Base-by-base conservation (phyloP, 129 eudicot species). In the Kitagawia praeruptora region DNA sequence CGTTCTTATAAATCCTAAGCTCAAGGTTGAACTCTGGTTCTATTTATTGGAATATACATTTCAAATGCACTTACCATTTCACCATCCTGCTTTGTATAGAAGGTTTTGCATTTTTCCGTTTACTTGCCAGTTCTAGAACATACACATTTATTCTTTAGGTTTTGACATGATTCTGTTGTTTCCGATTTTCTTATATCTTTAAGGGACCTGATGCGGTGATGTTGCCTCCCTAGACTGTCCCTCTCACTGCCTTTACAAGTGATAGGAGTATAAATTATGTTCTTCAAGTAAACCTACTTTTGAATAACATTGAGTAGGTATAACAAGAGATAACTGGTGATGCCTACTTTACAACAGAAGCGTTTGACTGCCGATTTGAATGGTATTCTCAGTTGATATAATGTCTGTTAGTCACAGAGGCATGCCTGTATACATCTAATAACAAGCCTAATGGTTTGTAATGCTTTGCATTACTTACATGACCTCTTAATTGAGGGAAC, bases 1-100 rank as follows among this genome's bases (percentile, higher is more conserved):
- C 76, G 87, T 96, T 81, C 91, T 92, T 82, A 81, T 96, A 76
- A 96, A 96, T 82, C 99, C 99, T 78, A 87, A 85, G 79, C 92
- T 96, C 73, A 95, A 90, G 99, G 99, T 95, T 83, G 77, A 27
- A 87, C 75, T 74, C 81, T 69, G 76, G 14, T 41, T 49, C 27
- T 66, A 38, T 40, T 42, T 9, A 54, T 31, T 73, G 19, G 15
- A 47, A 39, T 12, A 34, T 53, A 14, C 46, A 76, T 19, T 16
- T 25, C 7, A 21, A 40, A 14, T 53, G 79, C 38, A 70, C 75
- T 70, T 70, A n/a, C n/a, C n/a, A n/a, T n/a, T 27, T 74, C 58
- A 74, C 21, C 13, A 21, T 58, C 12, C 11, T 75, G 78, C 58
- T 75, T 47, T 0, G 37, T 72, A 42, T 21, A 72, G 46, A 72